Evolutionary conservation across 1,284 basidiomycete species (phyloP), one percentile per base, ranked within the genome.

Genomic region (Marasmius tenuissimus): DNA sequence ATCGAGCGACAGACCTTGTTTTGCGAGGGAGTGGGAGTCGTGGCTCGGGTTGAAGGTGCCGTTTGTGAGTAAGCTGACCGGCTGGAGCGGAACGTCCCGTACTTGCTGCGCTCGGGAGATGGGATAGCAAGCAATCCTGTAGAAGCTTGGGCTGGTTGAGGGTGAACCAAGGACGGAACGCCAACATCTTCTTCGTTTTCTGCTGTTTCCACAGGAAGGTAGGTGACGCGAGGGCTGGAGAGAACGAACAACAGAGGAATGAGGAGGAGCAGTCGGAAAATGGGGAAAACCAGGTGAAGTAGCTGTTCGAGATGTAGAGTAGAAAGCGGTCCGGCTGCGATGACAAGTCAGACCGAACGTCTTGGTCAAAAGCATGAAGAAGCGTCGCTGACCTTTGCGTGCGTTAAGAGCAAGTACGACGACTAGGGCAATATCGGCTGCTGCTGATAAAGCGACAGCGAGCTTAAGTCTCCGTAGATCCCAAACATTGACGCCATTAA

Each of bases 401-500:
- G 69, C 67, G 61, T 74, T 69, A 49, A 72, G 72, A 37, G 78
- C 81, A 49, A 88, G 76, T 39, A 92, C 68, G 12, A 84, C 76
- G 14, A 85, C 81, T 57, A 88, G 80, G 9, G 78, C 80, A 50
- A 88, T 75, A 69, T 92, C 91, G 40, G 91, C 72, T 8, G 71
- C 75, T 56, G 91, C 71, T 35, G 89, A 81, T 47, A 78, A 64
- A 27, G 79, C 72, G 35, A 90, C 73, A 60, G 81, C 81, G 16
- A 75, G 58, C 71, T 82, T 90, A 65, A 92, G 72, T 42, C 86
- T 81, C 63, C 72, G 83, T 66, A 85, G 71, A 37, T 80, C 81
- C 92, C 92, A 93, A 35, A 92, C 84, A 48, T 85, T 78, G 42
- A 88, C 80, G 39, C 89, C 89, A 35, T 84, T 81, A 57, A 90